Base-by-base conservation (phyloP, 2,329 filamentous ascomycete species). In the Zarea fungicola region DNA sequence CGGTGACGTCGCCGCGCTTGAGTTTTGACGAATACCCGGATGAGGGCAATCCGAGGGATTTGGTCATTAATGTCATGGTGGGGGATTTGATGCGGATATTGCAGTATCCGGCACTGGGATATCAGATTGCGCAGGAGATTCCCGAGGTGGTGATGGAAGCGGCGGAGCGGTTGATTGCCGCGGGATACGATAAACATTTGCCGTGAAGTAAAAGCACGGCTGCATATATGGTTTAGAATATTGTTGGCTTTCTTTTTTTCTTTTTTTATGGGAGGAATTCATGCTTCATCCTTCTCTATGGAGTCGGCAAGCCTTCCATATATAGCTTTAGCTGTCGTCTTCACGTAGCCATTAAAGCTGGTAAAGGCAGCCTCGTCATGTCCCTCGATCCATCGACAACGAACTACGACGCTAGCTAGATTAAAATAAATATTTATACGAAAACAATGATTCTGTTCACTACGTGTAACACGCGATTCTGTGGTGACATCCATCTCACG, bases 321-420 rank as follows among this genome's bases (percentile, higher is more conserved):
- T 8, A 39, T 13, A 7, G 46, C 45, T 35, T 54, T 53, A 1
- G 53, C 58, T 5, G 60, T 72, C 8, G 61, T 53, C 64, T 83
- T 87, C 37, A 95, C 55, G 71, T 91, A 89, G 0, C 89, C 90
- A 52, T 83, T 85, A 54, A 99, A 89, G 62, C 91, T 96, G 67
- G 95, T 87, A 65, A 92, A 96, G 0, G 93, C 61, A 1, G 83
- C 75, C 16, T 78, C 72, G 55, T 95, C 87, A 6, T 75, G 72
- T 0, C 93, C 92, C 58, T 88, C 83, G 1, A 89, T 61, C 91
- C 66, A 70, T 26, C 87, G 74, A 47, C 86, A 71, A 5, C 66
- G 56, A 5, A 85, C 68, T 2, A 62, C 65, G 0, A 83, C 69
- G 16, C 66, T 62, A 2, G 62, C 58, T 43, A 63, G 62, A 16